A percentile compares a stretch with the other conserved stretches of the same genome.
These are phyloP conservation scores for Mucor saturninus DNA, from an alignment of 371 early-diverging fungal genomes.

Conservation along the genomic window DNA sequence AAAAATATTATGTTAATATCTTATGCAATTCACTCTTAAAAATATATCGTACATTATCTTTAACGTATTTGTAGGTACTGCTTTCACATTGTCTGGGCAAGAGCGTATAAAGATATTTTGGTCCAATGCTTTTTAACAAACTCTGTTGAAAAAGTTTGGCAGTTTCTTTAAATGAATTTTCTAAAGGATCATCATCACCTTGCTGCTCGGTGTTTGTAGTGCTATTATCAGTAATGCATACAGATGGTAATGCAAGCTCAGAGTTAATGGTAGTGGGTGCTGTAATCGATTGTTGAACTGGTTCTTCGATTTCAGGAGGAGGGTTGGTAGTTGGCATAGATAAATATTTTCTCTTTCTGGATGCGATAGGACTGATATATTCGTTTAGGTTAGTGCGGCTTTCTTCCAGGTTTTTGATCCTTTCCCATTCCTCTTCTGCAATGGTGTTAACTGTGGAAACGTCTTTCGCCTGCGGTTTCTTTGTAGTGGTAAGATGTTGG, in stretches of 20 bases:
- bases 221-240: background rate
- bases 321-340: background rate
- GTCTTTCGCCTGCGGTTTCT: conserved; percentile 50
- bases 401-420: conserved; percentile 9
- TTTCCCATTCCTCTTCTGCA: background rate
- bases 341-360: conserved; percentile 21
- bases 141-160: conserved; percentile 10
- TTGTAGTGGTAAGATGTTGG: conserved; percentile 5
- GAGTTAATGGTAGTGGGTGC: background rate
- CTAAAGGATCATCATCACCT: background rate
- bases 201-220: background rate
- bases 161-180: conserved; percentile 6
- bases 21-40: too few species aligned
- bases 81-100: conserved; percentile 27
- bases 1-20: too few species aligned
- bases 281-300: background rate
- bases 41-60: conserved; percentile 15
- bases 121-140: conserved; percentile 32
- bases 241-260: conserved; percentile 5
- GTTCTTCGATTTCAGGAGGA: conserved; percentile 18
- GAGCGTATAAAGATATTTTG: conserved; percentile 19
- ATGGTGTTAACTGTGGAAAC: conserved; percentile 32
- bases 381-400: background rate
- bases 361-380: conserved; percentile 38
- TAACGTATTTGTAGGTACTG: conserved; percentile 13